Base-by-base conservation (phyloP, 1,284 basidiomycete species). In the Fomes fomentarius region DNA sequence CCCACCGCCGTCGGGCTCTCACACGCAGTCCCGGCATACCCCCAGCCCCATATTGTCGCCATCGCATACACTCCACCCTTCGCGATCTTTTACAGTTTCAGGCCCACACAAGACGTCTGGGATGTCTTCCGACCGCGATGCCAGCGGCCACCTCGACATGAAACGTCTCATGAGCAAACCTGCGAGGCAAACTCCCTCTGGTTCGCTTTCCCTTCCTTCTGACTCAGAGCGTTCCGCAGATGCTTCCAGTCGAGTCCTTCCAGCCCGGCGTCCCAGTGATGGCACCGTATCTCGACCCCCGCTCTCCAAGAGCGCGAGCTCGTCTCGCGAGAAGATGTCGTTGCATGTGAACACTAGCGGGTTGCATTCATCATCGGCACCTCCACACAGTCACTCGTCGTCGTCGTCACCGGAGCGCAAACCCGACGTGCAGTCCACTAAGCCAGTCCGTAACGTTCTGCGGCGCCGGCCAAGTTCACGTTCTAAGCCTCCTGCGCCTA, bases 111-210 rank as follows among this genome's bases (percentile, higher is more conserved):
- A 66, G 48, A 54, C 61, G 21, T 67, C 67, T 4, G 62, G 51
- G 9, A 58, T 59, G 6, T 63, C 60, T 44, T 50, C 61, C 1
- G 70, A 73, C n/a, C 63, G 69, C 28, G 69, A 69, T 22, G 59
- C 69, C 9, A 65, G 63, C 38, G 60, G 67, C 8, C 68, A 67
- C 39, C 63, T 74, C 8, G 72, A 73, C 50, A 62, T 76, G 49
- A 76, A 75, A 55, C 68, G 74, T 17, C 67, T 76, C 7, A 65
- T 76, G 48, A 73, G 72, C 60, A 75, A 74, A 53, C 74, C 74
- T 1, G 71, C 73, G 1, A 58, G 54, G 31, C 66, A 67, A 14
- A 62, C 57, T 11, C 61, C 67, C 8, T 68, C 68, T 11, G 60
- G 64, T 33, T 64, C 67, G 24, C 54, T 68, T 21, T 73, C 72